These are phyloP conservation scores for Macrophomina tecta DNA, from an alignment of 2,329 filamentous ascomycete species.

Conservation along the genomic window DNA sequence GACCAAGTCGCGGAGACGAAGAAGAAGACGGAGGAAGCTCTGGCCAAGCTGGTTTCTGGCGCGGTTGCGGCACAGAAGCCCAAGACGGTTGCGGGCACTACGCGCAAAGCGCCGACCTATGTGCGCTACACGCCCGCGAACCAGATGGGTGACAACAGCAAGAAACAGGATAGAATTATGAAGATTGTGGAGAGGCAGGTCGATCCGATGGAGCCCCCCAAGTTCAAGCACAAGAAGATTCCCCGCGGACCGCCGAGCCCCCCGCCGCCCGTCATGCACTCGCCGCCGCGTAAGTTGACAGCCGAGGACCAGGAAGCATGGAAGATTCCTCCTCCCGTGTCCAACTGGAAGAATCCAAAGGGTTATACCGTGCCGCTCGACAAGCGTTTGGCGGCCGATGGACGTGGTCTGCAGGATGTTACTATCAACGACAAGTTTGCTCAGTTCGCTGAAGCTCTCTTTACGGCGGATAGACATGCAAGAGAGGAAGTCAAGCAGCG, in stretches of 20 bases:
- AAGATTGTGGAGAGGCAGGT: slow-evolving; percentile 95
- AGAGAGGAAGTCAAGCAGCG: slow-evolving; percentile 94
- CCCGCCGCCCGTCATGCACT: slow-evolving; percentile 93
- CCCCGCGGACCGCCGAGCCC: slow-evolving; percentile 90
- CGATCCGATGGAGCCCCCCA: slow-evolving; percentile 96
- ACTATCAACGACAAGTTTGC: slow-evolving; percentile 99
- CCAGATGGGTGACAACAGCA: slow-evolving; percentile 88
- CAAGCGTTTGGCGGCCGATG: slow-evolving; percentile 93
- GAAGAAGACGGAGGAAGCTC: slow-evolving; percentile 84
- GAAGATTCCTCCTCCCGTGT: slow-evolving; percentile 87
- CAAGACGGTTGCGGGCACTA: slow-evolving; percentile 87
- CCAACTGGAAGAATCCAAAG: slow-evolving; percentile 99
- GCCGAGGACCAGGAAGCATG: slow-evolving; percentile 97
- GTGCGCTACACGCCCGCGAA: slow-evolving; percentile 95
- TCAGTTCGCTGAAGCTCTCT: slow-evolving; percentile 91
- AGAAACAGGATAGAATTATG: slow-evolving; percentile 94
- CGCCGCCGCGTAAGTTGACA: slow-evolving; percentile 90
- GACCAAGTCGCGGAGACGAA: slow-evolving; percentile 85
- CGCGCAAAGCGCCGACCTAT: slow-evolving; percentile 84
- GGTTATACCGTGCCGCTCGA: slow-evolving; percentile 96
- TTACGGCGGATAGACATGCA: slow-evolving; percentile 92
- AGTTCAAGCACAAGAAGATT: slow-evolving; percentile 99
- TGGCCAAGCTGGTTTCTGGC: slow-evolving; percentile 81
- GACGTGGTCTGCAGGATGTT: slow-evolving; percentile 87
- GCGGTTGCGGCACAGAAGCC: slow-evolving; percentile 92